These are phyloP conservation scores for Leersia perrieri DNA, from an alignment of 176 grass and related monocot genomes.

Conservation along the genomic window DNA sequence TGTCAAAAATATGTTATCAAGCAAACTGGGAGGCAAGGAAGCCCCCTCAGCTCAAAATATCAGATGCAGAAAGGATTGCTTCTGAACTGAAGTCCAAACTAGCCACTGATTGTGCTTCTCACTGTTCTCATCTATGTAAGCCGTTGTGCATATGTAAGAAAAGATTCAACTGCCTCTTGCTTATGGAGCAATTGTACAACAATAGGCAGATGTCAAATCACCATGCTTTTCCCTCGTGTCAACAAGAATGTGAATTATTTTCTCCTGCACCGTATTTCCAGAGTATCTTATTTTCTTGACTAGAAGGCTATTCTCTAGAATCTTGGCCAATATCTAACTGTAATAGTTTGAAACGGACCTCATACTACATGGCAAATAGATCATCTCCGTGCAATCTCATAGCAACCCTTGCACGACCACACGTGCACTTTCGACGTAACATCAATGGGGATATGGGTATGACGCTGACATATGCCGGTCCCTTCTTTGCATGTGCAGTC, in stretches of 20 bases:
- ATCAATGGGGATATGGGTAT: slow-evolving; percentile 26
- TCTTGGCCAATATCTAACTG: neutral
- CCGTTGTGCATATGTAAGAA: slow-evolving; percentile 7
- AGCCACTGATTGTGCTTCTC: slow-evolving; percentile 9
- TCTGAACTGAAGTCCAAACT: neutral
- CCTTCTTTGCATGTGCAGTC: slow-evolving; percentile 20
- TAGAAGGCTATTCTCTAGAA: slow-evolving; percentile 10
- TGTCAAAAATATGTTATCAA: neutral
- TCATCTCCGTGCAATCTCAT: slow-evolving; percentile 18
- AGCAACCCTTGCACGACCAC: slow-evolving; percentile 25
- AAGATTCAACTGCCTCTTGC: neutral
- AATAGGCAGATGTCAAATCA: neutral
- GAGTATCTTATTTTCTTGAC: slow-evolving; percentile 13
- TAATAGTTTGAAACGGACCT: slow-evolving; percentile 8
- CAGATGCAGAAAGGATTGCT: neutral
- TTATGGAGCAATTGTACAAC: neutral
- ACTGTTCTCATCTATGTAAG: slow-evolving; percentile 9
- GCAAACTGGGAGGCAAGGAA: slow-evolving; percentile 12
- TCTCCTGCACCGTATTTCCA: neutral
- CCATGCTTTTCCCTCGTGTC: slow-evolving; percentile 14
- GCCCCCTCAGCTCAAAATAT: neutral
- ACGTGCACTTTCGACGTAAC: neutral
- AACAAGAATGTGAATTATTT: slow-evolving; percentile 19
- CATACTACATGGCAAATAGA: slow-evolving; percentile 5
- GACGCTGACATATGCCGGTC: slow-evolving; percentile 39